Conservation (phyloP, 192 early-diverging fungal genomes). For the Coemansia biformis region DNA sequence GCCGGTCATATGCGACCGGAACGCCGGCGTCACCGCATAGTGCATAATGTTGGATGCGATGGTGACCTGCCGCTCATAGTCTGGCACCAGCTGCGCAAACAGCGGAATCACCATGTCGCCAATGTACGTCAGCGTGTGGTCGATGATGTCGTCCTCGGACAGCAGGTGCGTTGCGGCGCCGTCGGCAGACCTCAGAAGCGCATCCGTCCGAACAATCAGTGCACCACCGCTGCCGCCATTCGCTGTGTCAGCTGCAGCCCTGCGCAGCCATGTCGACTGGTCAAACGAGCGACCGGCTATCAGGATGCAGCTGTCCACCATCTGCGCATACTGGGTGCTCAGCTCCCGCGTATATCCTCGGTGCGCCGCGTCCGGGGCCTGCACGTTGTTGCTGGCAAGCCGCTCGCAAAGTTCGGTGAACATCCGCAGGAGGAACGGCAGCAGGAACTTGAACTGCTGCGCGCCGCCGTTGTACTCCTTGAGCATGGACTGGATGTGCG, state of each 20-base stretch:
- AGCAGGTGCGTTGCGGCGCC: slow-evolving; percentile 35
- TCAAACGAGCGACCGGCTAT: slow-evolving; percentile 73
- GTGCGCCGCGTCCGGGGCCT: slow-evolving; percentile 12
- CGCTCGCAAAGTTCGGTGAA: slow-evolving; percentile 42
- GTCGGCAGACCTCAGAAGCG: background rate
- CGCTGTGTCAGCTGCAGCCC: slow-evolving; percentile 6
- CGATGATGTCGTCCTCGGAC: slow-evolving; percentile 63
- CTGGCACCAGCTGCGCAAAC: slow-evolving; percentile 61
- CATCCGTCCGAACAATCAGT: slow-evolving; percentile 9
- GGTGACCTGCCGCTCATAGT: slow-evolving; percentile 65
- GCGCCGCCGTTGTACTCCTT: slow-evolving; percentile 24
- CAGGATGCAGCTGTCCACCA: slow-evolving; percentile 70
- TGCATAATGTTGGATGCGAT: slow-evolving; percentile 72
- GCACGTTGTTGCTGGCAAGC: slow-evolving; percentile 16
- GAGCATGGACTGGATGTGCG: slow-evolving; percentile 30
- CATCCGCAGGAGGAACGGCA: slow-evolving; percentile 46
- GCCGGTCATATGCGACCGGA: slow-evolving; percentile 57
- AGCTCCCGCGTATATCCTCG: slow-evolving; percentile 23
- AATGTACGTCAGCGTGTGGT: slow-evolving; percentile 49
- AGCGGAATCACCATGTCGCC: slow-evolving; percentile 58
- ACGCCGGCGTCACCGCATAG: slow-evolving; percentile 66
- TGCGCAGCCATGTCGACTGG: slow-evolving; percentile 46
- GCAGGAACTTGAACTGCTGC: slow-evolving; percentile 18
- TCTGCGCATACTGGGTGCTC: slow-evolving; percentile 22
- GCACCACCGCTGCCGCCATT: background rate